Evolutionary conservation across 495 filamentous ascomycete genomes (phyloP).

Genomic region (Aspergillus olivimuriae): DNA sequence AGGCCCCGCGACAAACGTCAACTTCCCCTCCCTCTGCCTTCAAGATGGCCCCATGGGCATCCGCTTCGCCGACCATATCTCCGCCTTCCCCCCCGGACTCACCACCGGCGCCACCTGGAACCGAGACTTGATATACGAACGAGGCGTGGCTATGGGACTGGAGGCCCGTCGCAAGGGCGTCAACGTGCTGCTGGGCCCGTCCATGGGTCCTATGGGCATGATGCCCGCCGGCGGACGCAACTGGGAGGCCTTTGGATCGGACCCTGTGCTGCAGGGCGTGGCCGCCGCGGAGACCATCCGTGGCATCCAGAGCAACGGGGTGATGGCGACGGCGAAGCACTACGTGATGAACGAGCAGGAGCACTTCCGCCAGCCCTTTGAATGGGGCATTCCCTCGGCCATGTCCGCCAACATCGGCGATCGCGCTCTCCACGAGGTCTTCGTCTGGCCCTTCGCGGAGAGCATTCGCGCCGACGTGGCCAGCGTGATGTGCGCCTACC

Average conservation of each 20-base stretch:
- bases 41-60: constrained; percentile 88
- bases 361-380: constrained; percentile 67
- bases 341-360: constrained; percentile 83
- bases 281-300: constrained; percentile 62
- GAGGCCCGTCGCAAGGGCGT: constrained; percentile 69
- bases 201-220: constrained; percentile 72
- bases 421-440: constrained; percentile 74
- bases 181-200: constrained; percentile 69
- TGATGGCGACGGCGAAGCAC: constrained; percentile 84
- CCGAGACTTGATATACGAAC: constrained; percentile 64
- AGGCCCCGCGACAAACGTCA: constrained; percentile 59
- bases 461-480: constrained; percentile 81
- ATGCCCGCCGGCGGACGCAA: constrained; percentile 84
- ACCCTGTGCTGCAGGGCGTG: constrained; percentile 68
- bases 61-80: constrained; percentile 67
- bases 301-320: constrained; percentile 72
- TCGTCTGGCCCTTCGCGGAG: constrained; percentile 87
- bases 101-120: constrained; percentile 89
- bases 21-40: constrained; percentile 79
- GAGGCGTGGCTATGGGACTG: constrained; percentile 59
- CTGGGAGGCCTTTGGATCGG: constrained; percentile 82
- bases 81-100: constrained; percentile 77
- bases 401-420: constrained; percentile 80
- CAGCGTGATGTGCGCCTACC: constrained; percentile 83
- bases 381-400: constrained; percentile 70